Conservation (phyloP, 768 basidiomycete species). For the Boletellus ananas region DNA sequence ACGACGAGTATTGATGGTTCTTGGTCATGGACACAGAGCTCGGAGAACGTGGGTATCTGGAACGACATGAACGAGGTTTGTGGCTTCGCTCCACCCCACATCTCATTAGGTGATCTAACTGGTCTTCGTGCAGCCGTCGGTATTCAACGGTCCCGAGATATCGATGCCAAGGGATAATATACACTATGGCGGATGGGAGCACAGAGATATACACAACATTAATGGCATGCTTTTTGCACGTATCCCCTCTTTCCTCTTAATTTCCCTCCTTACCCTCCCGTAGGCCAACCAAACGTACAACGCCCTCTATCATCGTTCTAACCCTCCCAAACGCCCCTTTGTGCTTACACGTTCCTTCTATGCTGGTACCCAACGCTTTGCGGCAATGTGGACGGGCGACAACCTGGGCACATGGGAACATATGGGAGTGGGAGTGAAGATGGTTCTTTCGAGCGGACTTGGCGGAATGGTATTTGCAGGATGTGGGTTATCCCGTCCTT, state of each 20-base stretch:
- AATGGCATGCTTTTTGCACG: constrained; percentile 91
- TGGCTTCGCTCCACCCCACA: neutral
- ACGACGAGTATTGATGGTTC: constrained; percentile 45
- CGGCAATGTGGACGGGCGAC: constrained; percentile 99
- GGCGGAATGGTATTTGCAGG: constrained; percentile 91
- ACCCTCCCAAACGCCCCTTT: constrained; percentile 81
- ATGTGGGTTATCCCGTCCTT: constrained; percentile 49
- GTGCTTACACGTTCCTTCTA: constrained; percentile 95
- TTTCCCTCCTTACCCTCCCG: neutral
- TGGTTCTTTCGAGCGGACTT: constrained; percentile 85
- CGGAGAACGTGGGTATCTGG: constrained; percentile 88
- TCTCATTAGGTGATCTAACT: neutral
- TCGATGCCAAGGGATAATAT: constrained; percentile 72
- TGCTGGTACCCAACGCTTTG: constrained; percentile 92
- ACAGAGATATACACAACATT: constrained; percentile 95
- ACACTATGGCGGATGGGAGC: constrained; percentile 95
- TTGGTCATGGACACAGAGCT: constrained; percentile 81
- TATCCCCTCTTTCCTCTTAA: neutral
- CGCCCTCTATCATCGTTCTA: constrained; percentile 72
- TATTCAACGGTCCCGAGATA: constrained; percentile 99
- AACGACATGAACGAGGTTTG: constrained; percentile 99
- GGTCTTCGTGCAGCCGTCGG: constrained; percentile 63
- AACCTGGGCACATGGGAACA: constrained; percentile 98
- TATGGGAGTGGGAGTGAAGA: constrained; percentile 89
- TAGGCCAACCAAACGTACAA: constrained; percentile 83